These are phyloP conservation scores for Russula sp. DNA, from an alignment of 768 basidiomycete species.

Conservation along the genomic window DNA sequence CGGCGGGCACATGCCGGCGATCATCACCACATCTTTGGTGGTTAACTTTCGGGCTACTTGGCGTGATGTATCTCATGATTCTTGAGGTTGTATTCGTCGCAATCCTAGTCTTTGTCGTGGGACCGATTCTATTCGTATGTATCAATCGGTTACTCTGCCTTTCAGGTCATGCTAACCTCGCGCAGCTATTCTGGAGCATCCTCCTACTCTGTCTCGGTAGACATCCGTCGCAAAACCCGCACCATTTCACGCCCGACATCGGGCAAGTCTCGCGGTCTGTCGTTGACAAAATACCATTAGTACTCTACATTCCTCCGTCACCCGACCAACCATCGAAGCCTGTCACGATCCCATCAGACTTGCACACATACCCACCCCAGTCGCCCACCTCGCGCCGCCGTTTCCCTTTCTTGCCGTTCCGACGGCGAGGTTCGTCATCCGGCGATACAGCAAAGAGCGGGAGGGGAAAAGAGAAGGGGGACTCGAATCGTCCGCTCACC, in stretches of 20 bases:
- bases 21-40: conserved; percentile 83
- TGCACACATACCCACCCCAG: conserved; percentile 61
- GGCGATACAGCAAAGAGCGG: conserved; percentile 23
- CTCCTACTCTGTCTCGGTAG: conserved; percentile 73
- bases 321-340: conserved; percentile 36
- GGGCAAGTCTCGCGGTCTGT: conserved; percentile 64
- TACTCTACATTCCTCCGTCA: conserved; percentile 79
- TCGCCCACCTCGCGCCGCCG: conserved; percentile 38
- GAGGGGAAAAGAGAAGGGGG: conserved; percentile 14
- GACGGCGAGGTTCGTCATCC: conserved; percentile 3
- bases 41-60: conserved; percentile 74
- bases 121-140: conserved; percentile 73
- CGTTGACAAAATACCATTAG: conserved; percentile 77
- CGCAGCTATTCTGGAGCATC: conserved; percentile 70
- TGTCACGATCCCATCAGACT: conserved; percentile 17
- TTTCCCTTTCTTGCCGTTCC: conserved; percentile 44
- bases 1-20: conserved; percentile 63
- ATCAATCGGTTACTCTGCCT: background rate
- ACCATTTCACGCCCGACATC: conserved; percentile 71
- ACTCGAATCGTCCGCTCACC: conserved; percentile 35
- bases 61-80: conserved; percentile 71
- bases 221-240: conserved; percentile 70
- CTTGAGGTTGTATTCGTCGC: conserved; percentile 69
- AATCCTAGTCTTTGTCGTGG: conserved; percentile 69
- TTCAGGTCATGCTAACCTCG: background rate